These are phyloP conservation scores for sweet orange (Citrus sinensis) DNA, from an alignment of 345 rosid species.

Conservation along the genomic window DVS_A1.0 CM039164.1:3894001-3894500, in stretches of 20 bases:
- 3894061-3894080: neutral
- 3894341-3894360: no score
- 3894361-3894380: no score
- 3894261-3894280: neutral
- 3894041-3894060: neutral
- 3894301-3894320: no score
- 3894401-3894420: neutral
- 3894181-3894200: neutral
- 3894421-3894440: neutral
- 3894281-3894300: no score
- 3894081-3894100: neutral
- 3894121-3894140: conserved; percentile 6
- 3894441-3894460: neutral
- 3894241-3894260: neutral
- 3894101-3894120: neutral
- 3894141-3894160: conserved; percentile 19
- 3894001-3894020: neutral
- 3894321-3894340: no score
- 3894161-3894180: conserved; percentile 25
- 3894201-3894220: neutral
- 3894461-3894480: neutral
- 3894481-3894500: no score
- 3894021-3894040: neutral
- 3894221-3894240: neutral
- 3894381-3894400: no score